Evolutionary conservation across 345 rosid species (phyloP).

Genomic region (Moricandia moricandioides): DNA sequence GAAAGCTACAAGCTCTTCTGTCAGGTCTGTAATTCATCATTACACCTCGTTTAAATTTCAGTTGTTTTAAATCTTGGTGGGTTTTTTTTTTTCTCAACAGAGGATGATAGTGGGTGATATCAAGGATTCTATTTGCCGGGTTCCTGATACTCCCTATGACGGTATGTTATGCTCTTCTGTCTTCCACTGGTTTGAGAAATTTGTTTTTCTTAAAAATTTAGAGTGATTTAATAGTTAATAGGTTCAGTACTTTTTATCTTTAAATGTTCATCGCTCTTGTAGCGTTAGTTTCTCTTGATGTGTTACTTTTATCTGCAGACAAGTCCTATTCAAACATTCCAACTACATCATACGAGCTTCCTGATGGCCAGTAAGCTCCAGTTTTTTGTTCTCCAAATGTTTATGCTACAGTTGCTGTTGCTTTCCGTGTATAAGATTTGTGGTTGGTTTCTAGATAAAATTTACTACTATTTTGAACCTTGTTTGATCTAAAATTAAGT

Average conservation of each 20-base stretch:
- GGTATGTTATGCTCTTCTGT: slow-evolving; percentile 40
- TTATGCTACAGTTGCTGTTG: slow-evolving; percentile 4
- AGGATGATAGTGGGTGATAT: slow-evolving; percentile 86
- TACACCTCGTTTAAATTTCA: background rate
- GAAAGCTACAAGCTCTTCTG: slow-evolving; percentile 86
- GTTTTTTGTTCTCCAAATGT: background rate
- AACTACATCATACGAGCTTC: slow-evolving; percentile 66
- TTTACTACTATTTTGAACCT: background rate
- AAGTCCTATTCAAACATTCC: slow-evolving; percentile 71
- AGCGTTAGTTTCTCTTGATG: slow-evolving; percentile 8
- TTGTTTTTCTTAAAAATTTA: background rate
- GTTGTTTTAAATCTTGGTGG: slow-evolving; percentile 14
- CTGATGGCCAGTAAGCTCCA: slow-evolving; percentile 95
- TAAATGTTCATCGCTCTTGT: background rate
- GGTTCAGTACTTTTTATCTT: background rate
- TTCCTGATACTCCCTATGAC: slow-evolving; percentile 92
- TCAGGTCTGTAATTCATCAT: slow-evolving; percentile 52
- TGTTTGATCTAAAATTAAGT: background rate
- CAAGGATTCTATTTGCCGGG: slow-evolving; percentile 90
- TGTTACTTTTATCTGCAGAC: slow-evolving; percentile 45
- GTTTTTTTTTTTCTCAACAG: slow-evolving; percentile 45
- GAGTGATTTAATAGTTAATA: background rate
- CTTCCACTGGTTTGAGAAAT: background rate
- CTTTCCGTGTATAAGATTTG: background rate
- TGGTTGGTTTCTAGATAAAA: background rate